Evolutionary conservation across 129 eudicot genomes (phyloP).

Genomic region (Centaurea solstitialis): DNA sequence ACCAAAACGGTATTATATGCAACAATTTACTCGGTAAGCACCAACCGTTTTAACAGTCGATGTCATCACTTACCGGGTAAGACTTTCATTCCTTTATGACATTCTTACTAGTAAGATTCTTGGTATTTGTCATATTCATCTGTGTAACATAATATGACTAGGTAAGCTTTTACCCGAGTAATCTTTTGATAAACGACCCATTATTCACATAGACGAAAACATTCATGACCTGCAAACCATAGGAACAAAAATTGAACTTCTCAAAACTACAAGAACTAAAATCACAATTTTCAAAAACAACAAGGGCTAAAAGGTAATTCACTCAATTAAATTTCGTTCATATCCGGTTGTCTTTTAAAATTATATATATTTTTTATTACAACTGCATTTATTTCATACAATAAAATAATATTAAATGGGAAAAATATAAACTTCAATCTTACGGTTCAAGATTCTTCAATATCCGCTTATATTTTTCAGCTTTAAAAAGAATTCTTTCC

Average conservation of each 20-base stretch:
- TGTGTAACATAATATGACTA: no score
- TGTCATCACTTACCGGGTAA: no score
- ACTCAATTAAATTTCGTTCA: background rate
- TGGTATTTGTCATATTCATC: no score
- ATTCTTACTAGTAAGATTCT: no score
- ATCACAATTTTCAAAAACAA: background rate
- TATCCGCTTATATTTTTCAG: constrained; percentile 30
- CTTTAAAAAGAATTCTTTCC: constrained; percentile 22
- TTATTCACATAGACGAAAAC: no score
- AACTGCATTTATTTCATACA: constrained; percentile 38
- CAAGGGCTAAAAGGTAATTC: background rate
- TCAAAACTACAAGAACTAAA: background rate
- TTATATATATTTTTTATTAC: background rate
- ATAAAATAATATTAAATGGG: constrained; percentile 4
- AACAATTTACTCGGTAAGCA: no score
- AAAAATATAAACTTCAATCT: constrained; percentile 39
- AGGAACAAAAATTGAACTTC: no score
- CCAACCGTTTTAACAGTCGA: no score
- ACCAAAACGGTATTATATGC: no score
- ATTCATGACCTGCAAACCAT: background rate
- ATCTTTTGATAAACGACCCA: no score
- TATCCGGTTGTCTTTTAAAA: constrained; percentile 14
- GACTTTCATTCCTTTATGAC: no score
- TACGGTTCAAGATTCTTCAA: constrained; percentile 44
- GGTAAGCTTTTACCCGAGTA: no score